phyloP scores from a whole-genome alignment of 331 rosid species.

The Acacia pycnantha region DNA sequence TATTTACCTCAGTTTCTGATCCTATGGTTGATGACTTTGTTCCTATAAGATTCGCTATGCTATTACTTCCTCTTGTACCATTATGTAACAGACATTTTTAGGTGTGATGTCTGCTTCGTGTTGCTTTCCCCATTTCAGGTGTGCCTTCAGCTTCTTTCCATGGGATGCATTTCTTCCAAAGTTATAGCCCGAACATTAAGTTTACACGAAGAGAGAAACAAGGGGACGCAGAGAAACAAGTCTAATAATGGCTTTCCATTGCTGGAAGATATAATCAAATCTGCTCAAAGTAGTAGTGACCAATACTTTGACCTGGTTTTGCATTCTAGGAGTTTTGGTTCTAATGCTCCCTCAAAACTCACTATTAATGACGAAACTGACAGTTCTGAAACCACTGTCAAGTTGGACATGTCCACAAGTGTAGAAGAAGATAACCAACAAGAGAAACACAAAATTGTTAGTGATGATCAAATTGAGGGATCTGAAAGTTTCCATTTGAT shows the following conservation, averaged over 20 bases:
- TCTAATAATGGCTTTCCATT: constrained; percentile 31
- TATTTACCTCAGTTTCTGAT: not conserved
- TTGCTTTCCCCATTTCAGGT: not conserved
- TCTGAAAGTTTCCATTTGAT: constrained; percentile 43
- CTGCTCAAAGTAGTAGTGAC: constrained; percentile 27
- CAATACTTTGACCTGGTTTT: constrained; percentile 45
- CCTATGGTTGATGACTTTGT: not conserved
- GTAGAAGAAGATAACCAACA: not conserved
- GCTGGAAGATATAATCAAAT: constrained; percentile 39
- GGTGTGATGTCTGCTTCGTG: no score
- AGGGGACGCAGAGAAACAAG: constrained; percentile 27
- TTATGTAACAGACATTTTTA: not conserved
- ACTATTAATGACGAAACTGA: constrained; percentile 14
- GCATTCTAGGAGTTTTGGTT: constrained; percentile 29
- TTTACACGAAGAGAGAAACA: constrained; percentile 38
- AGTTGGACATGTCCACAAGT: constrained; percentile 23
- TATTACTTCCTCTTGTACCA: not conserved
- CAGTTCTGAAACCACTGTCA: constrained; percentile 29
- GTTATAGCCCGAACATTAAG: constrained; percentile 41
- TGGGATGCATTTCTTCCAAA: constrained; percentile 62
- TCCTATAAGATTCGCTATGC: not conserved
- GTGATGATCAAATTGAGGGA: constrained; percentile 19
- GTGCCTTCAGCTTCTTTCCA: constrained; percentile 14
- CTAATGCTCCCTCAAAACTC: constrained; percentile 23
- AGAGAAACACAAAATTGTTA: constrained; percentile 14